Base-by-base conservation (phyloP, 306 rosid genomes). In the Mucuna pruriens region DNA sequence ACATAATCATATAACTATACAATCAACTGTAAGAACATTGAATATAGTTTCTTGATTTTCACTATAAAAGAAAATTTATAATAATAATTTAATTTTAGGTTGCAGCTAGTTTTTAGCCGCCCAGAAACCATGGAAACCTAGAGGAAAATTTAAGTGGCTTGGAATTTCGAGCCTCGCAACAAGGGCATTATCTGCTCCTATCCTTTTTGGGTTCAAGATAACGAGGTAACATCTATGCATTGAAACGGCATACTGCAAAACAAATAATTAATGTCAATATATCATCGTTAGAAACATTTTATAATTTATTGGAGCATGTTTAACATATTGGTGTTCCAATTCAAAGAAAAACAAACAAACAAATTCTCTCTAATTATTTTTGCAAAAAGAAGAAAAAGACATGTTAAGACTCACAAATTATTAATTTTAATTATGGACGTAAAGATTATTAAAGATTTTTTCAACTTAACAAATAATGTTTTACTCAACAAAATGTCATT, bases 121-220 rank as follows among this genome's bases (percentile, higher is more conserved):
- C 98, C 98, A 92, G 9, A 95, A 89, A 9, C 98, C 98, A 84
- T 88, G 97, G 62, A 95, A 95, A 7, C 97, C 97, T 5, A 95
- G 87, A 57, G 97, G 97, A 54, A 95, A 93, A 70, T 90, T 91
- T 16, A 93, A 84, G 42, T 91, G 92, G 86, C 61, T 91, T 19
- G 99, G 97, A 84, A 93, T 90, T 84, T 91, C 97, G 49, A 91
- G 87, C 79, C 92, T 93, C 0, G 95, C 95, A 9, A 91, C 88
- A 38, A 91, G 86, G 33, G 95, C 95, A 67, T 93, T 84, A n/a
- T 69, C 77, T 74, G 84, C 71, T 67, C 99, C 99, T 12, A 93
- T 85, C 79, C 25, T 82, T 70, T 80, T 84, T 5, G 97, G 87
- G 42, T 95, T 79, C 69, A 91, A 84, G 54, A 95, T 78, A 7